Conservation (phyloP, 768 basidiomycete species). For the Crassisporium funariophilum region DNA sequence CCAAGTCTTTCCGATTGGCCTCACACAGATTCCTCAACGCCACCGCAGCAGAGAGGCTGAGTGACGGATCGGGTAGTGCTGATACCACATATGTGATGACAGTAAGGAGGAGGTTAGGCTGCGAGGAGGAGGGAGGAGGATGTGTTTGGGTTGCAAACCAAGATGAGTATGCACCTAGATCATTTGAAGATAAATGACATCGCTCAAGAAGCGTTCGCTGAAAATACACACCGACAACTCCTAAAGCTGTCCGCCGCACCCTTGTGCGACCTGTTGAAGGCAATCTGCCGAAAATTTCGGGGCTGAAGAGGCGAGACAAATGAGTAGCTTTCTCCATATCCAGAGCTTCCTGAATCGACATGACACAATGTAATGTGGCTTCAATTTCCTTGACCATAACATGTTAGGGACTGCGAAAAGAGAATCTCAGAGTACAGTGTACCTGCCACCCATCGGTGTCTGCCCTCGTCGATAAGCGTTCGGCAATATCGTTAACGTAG, state of each 20-base stretch:
- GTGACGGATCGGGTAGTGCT: constrained; percentile 63
- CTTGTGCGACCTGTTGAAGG: constrained; percentile 66
- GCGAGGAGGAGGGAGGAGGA: constrained; percentile 19
- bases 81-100: constrained; percentile 70
- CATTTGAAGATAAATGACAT: not conserved
- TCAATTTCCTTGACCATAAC: constrained; percentile 68
- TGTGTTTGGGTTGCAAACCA: constrained; percentile 67
- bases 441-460: constrained; percentile 77
- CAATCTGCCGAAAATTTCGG: constrained; percentile 67
- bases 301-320: constrained; percentile 68
- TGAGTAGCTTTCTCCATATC: constrained; percentile 53
- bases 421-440: constrained; percentile 7
- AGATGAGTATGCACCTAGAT: constrained; percentile 69
- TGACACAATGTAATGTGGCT: constrained; percentile 82
- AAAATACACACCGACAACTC: constrained; percentile 65
- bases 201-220: not conserved
- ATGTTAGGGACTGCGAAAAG: not conserved
- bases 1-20: constrained; percentile 81
- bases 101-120: constrained; percentile 57
- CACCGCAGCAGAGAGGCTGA: constrained; percentile 75
- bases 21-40: constrained; percentile 88
- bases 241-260: constrained; percentile 71
- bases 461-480: constrained; percentile 48
- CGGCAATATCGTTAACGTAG: constrained; percentile 62
- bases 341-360: constrained; percentile 86